Base-by-base conservation (phyloP, 345 rosid species). In the Linum usitatissimum region DNA sequence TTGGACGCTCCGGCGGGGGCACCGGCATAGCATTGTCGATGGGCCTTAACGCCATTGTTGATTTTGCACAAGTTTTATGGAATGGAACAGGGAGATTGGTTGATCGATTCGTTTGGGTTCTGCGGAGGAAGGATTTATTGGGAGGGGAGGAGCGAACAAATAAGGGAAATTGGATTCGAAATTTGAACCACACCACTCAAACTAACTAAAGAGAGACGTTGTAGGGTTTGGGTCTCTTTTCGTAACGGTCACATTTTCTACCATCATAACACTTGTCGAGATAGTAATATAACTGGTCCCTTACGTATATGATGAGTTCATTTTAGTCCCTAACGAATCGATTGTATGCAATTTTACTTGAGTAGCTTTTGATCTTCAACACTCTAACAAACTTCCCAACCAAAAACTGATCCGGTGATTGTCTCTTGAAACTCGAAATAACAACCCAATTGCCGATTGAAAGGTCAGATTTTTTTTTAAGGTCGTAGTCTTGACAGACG, bases 11-110 rank as follows among this genome's bases (percentile, higher is more conserved):
- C 6, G 77, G 80, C 18, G 72, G 19, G 36, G 59, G 30, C 3
- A 69, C 39, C 5, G 91, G 90, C 55, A 90, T 87, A 39, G 94
- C 87, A 63, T 90, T 93, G 53, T 83, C 96, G 9, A 90, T 85
- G 70, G 87, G 86, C 67, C 94, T 84, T 60, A 93, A 73, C 12
- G 97, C 96, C 99, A 93, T 87, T 68, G 53, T 67, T 14, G 3
- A 2, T 10, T 62, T 53, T 18, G 19, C n/a, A 13, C 61, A 55
- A 30, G 53, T 55, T 30, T 51, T 34, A 13, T 28, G 5, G 19
- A 20, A 36, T 30, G 38, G n/a, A 57, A 51, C 13, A 13, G 57
- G 5, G 13, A 40, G 13, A 12, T 40, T 40, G 1, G 38, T 3
- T 45, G 51, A 45, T 45, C 51, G 28, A 2, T 23, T 23, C 28